Evolutionary conservation across 148 eudicot species (phyloP), one percentile per base, ranked within the genome.

Genomic region (Fagopyrum tataricum): DNA sequence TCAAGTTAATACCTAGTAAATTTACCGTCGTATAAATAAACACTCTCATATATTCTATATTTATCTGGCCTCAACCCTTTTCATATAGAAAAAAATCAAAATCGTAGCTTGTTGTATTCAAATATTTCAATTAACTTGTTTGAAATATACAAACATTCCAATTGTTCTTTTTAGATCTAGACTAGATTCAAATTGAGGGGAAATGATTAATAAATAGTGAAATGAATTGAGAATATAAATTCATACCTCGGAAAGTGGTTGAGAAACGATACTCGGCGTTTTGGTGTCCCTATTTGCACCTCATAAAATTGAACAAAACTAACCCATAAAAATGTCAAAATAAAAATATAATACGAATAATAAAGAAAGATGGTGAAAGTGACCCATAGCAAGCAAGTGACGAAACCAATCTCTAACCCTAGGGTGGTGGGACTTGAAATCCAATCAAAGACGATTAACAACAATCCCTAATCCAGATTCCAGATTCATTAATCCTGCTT

Each of bases 371-470:
- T 9, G 64, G 64, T 21, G 64, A 58, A 58, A 58, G 64, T 58
- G 37, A 58, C 66, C 66, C 66, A 59, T 23, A 9, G 66, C 66
- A 59, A 59, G 66, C 40, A 59, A 59, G 66, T n/a, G 39, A 59
- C 37, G 14, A 59, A 24, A 15, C 12, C 39, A 59, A 24, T 24
- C 39, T 39, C 39, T 59, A 59, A 59, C 66, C 66, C 66, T 59
- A 59, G 31, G 10, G 66, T 24, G 39, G 39, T 24, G 39, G 39
- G 39, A 59, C 31, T 56, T 20, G 4, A 23, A 59, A 59, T 23
- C 66, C 66, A 59, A 59, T 59, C 17, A 59, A 59, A 37, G 62
- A 21, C 62, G 23, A 56, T 56, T 20, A 8, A 21, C 64, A 59
- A 59, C 64, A 59, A 59, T 24, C 66, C 40, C 15, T 59, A 59